Evolutionary conservation across 164 flowering plant genomes (phyloP), one percentile per base, ranked within the genome.

Genomic region (Tetrastigma voinierianum): DNA sequence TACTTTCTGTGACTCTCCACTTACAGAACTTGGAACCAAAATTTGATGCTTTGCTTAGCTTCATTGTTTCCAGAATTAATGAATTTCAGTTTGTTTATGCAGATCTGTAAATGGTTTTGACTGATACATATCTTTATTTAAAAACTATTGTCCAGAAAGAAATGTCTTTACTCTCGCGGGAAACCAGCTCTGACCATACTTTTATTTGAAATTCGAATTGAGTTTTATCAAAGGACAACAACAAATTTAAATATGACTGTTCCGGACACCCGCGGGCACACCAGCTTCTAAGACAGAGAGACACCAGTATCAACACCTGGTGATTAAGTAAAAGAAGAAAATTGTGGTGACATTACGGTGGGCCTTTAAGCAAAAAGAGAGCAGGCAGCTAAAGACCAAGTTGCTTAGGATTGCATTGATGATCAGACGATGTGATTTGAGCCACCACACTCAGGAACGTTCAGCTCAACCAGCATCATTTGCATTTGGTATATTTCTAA

Each of bases 371-470:
- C 74, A 88, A 82, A 66, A 87, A 76, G n/a, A 64, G 99, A 96
- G 69, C 90, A 78, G 54, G 32, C 70, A 16, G 78, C 86, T 0
- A 89, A 81, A 68, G 99, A 96, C 66, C 94, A 88, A 75, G 87
- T 87, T 10, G 94, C 95, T 7, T 96, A 98, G 97, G 98, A 96
- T 11, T 96, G 99, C 76, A 53, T 81, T 15, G 98, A 93, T 77
- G 96, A 88, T 59, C 84, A 87, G 52, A 90, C 88, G 0, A 86
- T 96, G 66, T 77, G 85, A 18, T 77, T 64, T 65, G 90, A 83
- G 66, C 77, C 88, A 15, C 73, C 73, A 2, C 56, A n/a, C 86
- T 51, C 88, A 83, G 23, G 98, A 92, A 13, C 98, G 98, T 24
- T 59, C 78, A 61, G 67, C 74, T 57, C 86, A 83, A 51, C 81